phyloP scores from a whole-genome alignment of 1,284 basidiomycete species.

The Chalciporus sp. region DNA sequence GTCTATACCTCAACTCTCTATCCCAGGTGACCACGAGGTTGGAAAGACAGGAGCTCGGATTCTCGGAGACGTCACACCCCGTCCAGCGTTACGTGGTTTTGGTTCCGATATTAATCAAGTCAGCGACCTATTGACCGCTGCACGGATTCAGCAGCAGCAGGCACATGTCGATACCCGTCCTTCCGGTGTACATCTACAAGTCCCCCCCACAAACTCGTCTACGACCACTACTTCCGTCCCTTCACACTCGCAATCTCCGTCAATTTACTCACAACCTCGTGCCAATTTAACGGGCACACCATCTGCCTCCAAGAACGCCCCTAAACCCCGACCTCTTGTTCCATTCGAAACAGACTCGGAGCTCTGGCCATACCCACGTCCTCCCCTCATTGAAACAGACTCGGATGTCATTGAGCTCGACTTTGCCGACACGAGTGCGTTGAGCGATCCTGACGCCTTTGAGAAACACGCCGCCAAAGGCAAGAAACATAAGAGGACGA shows the following conservation, averaged over 20 bases:
- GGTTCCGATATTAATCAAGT: conserved; percentile 38
- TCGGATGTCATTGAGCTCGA: conserved; percentile 69
- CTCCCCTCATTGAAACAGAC: conserved; percentile 40
- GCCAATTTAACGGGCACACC: background rate
- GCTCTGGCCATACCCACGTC: conserved; percentile 66
- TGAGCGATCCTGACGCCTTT: conserved; percentile 63
- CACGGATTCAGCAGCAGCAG: conserved; percentile 25
- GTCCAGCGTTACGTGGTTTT: conserved; percentile 42
- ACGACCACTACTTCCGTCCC: background rate
- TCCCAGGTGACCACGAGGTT: conserved; percentile 17
- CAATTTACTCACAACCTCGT: conserved; percentile 21
- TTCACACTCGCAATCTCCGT: conserved; percentile 7
- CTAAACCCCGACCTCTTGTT: conserved; percentile 41
- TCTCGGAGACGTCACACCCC: conserved; percentile 53
- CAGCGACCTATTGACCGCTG: conserved; percentile 31
- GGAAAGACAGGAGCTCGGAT: conserved; percentile 24
- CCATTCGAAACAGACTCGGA: conserved; percentile 63
- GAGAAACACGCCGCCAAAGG: conserved; percentile 29
- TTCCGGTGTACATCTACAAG: conserved; percentile 11
- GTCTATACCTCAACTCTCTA: conserved; percentile 35
- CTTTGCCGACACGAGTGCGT: conserved; percentile 66
- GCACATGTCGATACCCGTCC: conserved; percentile 5
- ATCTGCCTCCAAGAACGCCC: conserved; percentile 16
- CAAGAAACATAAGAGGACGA: conserved; percentile 40
- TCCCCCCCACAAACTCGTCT: conserved; percentile 2